Base-by-base conservation (phyloP, 345 rosid species). In the Salix brachista region DNA sequence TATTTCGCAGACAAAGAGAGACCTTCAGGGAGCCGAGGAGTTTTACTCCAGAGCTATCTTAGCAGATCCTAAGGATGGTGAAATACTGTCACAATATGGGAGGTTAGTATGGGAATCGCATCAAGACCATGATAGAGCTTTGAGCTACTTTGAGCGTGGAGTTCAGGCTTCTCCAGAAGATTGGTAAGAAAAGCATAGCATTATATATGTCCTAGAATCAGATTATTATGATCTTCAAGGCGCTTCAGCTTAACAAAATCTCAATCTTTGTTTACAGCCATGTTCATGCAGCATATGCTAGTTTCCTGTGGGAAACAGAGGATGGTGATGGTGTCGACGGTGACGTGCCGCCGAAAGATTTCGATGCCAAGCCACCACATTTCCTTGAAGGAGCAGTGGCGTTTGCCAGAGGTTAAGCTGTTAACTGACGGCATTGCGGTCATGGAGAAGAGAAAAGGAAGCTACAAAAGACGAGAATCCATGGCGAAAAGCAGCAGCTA, bases 221-320 rank as follows among this genome's bases (percentile, higher is more conserved):
- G 60, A 19, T 19, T 54, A 19, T 54, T 54, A 19, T 6, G 14
- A 67, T 13, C 26, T 14, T 67, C 14, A 28, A 73, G 17, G 34
- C 25, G 17, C 48, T 26, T 10, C 21, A 18, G 14, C 7, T 37
- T 73, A 37, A 61, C 26, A 41, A 18, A 70, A 4, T 14, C 23
- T 28, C 6, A 12, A 23, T 19, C 44, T 18, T 19, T 17, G 19
- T 23, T 62, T 80, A 8, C 89, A 90, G 94, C 81, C 87, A 86
- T 78, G 88, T 90, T 46, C 91, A 86, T 6, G 92, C 94, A 46
- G 86, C 92, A 19, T 89, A 89, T 80, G 94, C 94, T 11, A 76
- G 81, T 21, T 87, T 90, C 69, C 87, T 89, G 0, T 89, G 94
- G 94, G 89, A 90, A 70, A 73, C 76, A 2, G 91, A 87, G 69